Percentiles rank a stretch among this genome's conserved stretches.
Evolutionary conservation across 768 basidiomycete genomes (phyloP).

Genomic region (Coprinopsis sp.): DNA sequence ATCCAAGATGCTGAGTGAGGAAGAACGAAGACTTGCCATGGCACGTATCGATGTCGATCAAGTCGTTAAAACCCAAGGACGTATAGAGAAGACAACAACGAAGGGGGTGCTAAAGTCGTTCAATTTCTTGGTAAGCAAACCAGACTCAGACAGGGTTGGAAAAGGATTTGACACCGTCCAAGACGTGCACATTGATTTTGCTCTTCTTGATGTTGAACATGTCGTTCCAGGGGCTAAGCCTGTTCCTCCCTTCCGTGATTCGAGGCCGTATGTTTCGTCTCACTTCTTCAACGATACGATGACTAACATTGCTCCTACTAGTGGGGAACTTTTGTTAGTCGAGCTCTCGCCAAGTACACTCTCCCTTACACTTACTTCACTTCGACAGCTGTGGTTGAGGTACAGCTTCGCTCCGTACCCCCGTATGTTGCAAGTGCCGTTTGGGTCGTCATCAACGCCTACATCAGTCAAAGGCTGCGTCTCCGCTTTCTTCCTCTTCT

Average conservation of each 20-base stretch:
- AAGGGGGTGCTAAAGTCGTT: constrained; percentile 11
- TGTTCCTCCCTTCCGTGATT: constrained; percentile 45
- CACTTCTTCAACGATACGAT: background rate
- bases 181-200: constrained; percentile 23
- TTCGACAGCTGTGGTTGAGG: constrained; percentile 34
- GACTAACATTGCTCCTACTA: constrained; percentile 10
- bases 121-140: constrained; percentile 13
- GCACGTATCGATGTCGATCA: constrained; percentile 25
- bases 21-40: constrained; percentile 22
- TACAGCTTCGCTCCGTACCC: constrained; percentile 45
- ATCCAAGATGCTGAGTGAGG: constrained; percentile 21
- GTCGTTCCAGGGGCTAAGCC: constrained; percentile 39
- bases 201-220: constrained; percentile 35
- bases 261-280: constrained; percentile 31
- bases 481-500: constrained; percentile 34
- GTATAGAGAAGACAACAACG: constrained; percentile 10
- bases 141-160: background rate
- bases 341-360: background rate
- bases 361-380: background rate
- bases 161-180: background rate
- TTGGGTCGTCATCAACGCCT: constrained; percentile 33
- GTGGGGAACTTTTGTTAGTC: constrained; percentile 34
- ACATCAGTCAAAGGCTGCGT: constrained; percentile 30
- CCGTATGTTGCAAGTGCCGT: constrained; percentile 37
- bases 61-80: constrained; percentile 8